Conservation (phyloP, 768 basidiomycete genomes). For the Boletus reticulatus region DNA sequence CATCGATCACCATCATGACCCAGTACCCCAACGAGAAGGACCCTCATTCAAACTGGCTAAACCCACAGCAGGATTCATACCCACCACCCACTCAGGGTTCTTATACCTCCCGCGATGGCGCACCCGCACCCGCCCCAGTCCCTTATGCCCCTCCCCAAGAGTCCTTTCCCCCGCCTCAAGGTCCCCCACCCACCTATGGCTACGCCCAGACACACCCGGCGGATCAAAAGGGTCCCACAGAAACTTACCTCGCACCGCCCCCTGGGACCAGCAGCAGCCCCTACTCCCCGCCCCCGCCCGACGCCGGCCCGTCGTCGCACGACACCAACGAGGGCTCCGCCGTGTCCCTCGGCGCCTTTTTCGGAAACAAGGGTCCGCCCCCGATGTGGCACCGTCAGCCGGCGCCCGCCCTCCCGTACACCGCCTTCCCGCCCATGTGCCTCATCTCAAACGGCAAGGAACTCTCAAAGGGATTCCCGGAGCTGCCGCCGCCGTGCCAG, state of each 20-base stretch:
- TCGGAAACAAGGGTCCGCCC: conserved; percentile 27
- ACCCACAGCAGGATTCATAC: conserved; percentile 3
- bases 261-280: no score
- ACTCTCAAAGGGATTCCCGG: conserved; percentile 44
- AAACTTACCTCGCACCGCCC: not conserved
- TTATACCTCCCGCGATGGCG: conserved; percentile 10
- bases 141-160: conserved; percentile 2
- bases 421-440: conserved; percentile 30
- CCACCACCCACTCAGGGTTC: conserved; percentile 9
- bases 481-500: conserved; percentile 39
- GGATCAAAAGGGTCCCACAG: no score
- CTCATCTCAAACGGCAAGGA: conserved; percentile 24
- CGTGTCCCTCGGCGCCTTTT: conserved; percentile 25
- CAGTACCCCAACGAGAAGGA: conserved; percentile 27
- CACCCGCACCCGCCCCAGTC: not conserved
- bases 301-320: not conserved
- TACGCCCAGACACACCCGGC: conserved; percentile 3
- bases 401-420: conserved; percentile 12
- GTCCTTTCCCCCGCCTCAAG: conserved; percentile 3
- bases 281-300: not conserved
- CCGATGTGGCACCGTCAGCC: conserved; percentile 26
- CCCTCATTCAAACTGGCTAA: conserved; percentile 12
- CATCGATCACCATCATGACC: conserved; percentile 12
- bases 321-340: not conserved
- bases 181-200: conserved; percentile 12